Percentiles rank a stretch among this genome's conserved stretches.
phyloP scores from a whole-genome alignment of 257 asterid genomes.

The Ballota nigra region DNA sequence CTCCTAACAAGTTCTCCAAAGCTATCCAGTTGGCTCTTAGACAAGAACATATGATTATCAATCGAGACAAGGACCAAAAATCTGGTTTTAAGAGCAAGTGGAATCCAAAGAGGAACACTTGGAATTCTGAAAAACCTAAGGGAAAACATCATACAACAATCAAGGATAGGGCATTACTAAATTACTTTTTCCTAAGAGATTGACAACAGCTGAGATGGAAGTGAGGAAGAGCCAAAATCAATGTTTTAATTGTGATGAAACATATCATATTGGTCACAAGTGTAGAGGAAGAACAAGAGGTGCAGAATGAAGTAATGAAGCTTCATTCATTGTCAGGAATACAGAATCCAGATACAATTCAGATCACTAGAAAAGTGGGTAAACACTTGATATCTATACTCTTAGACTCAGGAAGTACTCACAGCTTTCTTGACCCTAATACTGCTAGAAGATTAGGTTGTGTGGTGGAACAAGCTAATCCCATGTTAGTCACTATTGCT shows the following conservation, averaged over 20 bases:
- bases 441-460: not conserved
- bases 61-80: not conserved
- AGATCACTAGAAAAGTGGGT: not conserved
- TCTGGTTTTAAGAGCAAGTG: no score
- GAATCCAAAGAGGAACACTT: not conserved
- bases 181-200: not conserved
- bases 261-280: not conserved
- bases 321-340: not conserved
- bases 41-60: not conserved
- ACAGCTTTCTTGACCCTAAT: not conserved
- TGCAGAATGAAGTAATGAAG: not conserved
- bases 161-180: no score
- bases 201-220: not conserved
- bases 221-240: not conserved
- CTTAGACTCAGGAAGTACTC: not conserved
- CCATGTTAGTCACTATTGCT: not conserved
- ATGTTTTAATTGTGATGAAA: not conserved
- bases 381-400: not conserved
- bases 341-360: not conserved
- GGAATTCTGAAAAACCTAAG: no score
- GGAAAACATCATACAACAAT: no score
- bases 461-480: not conserved
- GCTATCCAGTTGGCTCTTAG: not conserved
- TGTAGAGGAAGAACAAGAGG: not conserved
- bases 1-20: rapidly evolving